Percentiles rank a stretch among this genome's conserved stretches.
Conservation (phyloP, 129 eudicot genomes). For the Artemisia argyi region DNA sequence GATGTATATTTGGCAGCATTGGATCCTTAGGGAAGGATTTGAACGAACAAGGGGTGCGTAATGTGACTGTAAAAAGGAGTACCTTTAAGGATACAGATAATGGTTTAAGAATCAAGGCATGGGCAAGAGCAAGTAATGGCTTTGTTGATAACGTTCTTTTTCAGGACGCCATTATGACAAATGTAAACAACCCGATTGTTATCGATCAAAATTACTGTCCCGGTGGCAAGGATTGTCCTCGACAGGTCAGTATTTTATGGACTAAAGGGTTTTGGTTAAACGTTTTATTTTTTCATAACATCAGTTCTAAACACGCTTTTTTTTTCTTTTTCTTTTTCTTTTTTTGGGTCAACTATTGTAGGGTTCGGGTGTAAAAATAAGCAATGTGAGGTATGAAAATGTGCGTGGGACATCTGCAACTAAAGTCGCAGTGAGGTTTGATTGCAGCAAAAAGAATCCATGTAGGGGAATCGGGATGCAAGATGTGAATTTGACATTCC, state of each 20-base stretch:
- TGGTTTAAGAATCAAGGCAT: conserved; percentile 61
- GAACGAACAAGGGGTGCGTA: conserved; percentile 55
- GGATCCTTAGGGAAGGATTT: too few species aligned
- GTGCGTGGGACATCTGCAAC: conserved; percentile 65
- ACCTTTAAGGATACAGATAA: conserved; percentile 50
- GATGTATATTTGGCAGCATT: too few species aligned
- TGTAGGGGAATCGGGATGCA: conserved; percentile 51
- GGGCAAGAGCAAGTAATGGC: conserved; percentile 63
- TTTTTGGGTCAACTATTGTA: background rate
- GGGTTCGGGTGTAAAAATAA: conserved; percentile 45
- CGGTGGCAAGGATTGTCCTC: conserved; percentile 37
- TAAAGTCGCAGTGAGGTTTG: conserved; percentile 50
- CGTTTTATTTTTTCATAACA: too few species aligned
- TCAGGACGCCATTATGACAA: conserved; percentile 43
- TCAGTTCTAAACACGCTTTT: background rate
- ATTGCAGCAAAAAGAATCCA: conserved; percentile 50
- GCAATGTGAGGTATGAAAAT: conserved; percentile 47
- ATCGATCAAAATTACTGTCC: conserved; percentile 72
- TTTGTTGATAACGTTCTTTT: conserved; percentile 52
- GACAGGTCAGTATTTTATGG: conserved; percentile 28
- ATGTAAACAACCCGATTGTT: conserved; percentile 55
- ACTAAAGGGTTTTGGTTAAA: too few species aligned
- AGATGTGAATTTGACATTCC: conserved; percentile 43
- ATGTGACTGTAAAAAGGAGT: conserved; percentile 54
- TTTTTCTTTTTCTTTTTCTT: background rate